phyloP scores from a whole-genome alignment of 129 eudicot genomes.

The Tanacetum coccineum region DNA sequence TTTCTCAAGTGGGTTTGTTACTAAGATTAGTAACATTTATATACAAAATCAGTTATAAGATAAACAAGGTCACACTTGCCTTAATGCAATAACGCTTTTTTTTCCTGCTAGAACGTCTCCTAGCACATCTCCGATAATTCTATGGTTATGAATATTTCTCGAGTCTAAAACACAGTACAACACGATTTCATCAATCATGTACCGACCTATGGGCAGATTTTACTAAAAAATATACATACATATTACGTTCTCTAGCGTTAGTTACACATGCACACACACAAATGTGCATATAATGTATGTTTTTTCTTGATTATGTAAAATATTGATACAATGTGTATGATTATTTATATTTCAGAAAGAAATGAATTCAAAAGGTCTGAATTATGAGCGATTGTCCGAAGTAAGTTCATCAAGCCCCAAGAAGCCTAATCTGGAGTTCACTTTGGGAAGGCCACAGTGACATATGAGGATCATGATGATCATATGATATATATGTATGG shows the following conservation, averaged over 20 bases:
- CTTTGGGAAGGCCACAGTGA: constrained; percentile 79
- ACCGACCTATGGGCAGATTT: too few relatives aligned
- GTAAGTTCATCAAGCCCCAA: constrained; percentile 70
- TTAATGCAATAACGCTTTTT: too few relatives aligned
- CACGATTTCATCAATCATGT: too few relatives aligned
- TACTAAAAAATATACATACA: too few relatives aligned
- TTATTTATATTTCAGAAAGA: constrained; percentile 49
- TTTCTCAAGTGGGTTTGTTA: too few relatives aligned
- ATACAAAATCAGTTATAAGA: not conserved
- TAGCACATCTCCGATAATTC: too few relatives aligned
- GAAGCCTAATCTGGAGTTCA: constrained; percentile 91
- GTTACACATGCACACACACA: constrained; percentile 9
- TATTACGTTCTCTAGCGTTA: not conserved
- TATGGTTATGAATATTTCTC: too few relatives aligned
- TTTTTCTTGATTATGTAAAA: constrained; percentile 8
- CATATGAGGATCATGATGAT: constrained; percentile 12
- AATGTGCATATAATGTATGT: not conserved
- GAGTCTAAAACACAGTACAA: too few relatives aligned
- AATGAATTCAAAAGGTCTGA: constrained; percentile 56
- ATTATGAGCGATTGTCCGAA: constrained; percentile 74
- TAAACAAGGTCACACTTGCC: too few relatives aligned
- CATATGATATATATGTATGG: constrained; percentile 11
- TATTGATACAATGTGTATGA: constrained; percentile 18
- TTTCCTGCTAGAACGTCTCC: too few relatives aligned
- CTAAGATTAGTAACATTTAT: too few relatives aligned